These are phyloP conservation scores for Saccharomycopsis phalli DNA, from an alignment of 1,139 yeast species.

Conservation along the genomic window DNA sequence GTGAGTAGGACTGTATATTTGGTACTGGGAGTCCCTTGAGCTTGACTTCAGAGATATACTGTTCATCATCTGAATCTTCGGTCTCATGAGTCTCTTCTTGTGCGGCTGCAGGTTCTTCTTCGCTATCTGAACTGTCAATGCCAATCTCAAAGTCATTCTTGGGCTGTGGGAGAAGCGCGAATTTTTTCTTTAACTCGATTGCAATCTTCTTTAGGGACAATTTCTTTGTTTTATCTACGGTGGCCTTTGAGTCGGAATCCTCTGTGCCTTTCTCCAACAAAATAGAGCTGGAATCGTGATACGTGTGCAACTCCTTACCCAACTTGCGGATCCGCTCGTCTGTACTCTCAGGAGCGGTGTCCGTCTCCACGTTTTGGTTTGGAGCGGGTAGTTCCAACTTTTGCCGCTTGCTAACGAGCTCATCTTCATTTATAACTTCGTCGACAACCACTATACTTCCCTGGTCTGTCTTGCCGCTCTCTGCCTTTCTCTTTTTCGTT, in stretches of 20 bases:
- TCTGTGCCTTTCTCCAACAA: conserved; percentile 4
- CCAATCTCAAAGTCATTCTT: conserved; percentile 50
- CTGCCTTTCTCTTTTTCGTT: conserved; percentile 24
- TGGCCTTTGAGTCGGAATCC: conserved; percentile 1
- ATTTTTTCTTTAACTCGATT: conserved; percentile 23
- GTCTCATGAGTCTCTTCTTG: conserved; percentile 25
- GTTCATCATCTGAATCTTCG: conserved; percentile 27
- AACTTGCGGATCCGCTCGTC: conserved; percentile 13
- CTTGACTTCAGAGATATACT: too few relatives aligned
- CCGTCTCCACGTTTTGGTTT: neutral
- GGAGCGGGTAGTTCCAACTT: conserved; percentile 50
- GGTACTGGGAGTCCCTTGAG: too few relatives aligned
- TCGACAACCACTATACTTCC: conserved; percentile 31
- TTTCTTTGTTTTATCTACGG: neutral
- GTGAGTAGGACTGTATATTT: too few relatives aligned
- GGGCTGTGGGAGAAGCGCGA: conserved; percentile 43
- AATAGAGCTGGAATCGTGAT: conserved; percentile 7
- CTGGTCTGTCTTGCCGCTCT: conserved; percentile 21
- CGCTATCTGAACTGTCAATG: conserved; percentile 24
- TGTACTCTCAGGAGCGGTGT: conserved; percentile 5
- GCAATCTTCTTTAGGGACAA: conserved; percentile 4
- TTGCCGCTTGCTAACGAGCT: conserved; percentile 40
- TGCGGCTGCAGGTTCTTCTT: too few relatives aligned
- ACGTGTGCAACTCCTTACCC: conserved; percentile 12
- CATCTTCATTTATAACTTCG: conserved; percentile 28